phyloP scores from a whole-genome alignment of 345 rosid species.

The Pugionium dolabratum region DNA sequence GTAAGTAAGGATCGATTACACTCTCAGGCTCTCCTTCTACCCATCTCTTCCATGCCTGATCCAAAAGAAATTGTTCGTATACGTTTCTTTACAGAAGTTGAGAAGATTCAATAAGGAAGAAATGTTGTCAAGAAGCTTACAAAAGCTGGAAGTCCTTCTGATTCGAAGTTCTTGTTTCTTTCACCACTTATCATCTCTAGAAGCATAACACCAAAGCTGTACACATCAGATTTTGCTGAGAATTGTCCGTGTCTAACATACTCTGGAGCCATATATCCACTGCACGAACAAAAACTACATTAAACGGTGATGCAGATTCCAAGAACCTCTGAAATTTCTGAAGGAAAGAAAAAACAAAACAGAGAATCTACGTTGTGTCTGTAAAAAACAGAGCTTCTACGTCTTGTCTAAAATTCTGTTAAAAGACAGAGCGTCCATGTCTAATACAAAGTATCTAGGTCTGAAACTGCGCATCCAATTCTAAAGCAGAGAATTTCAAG shows the following conservation, averaged over 20 bases:
- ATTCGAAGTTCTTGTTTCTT: conserved; percentile 51
- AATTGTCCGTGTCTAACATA: conserved; percentile 48
- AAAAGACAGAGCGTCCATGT: background rate
- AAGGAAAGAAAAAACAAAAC: background rate
- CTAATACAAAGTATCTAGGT: background rate
- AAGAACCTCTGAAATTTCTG: background rate
- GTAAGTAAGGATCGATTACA: conserved; percentile 47
- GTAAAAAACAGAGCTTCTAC: background rate
- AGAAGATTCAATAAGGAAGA: background rate
- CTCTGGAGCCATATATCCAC: conserved; percentile 65
- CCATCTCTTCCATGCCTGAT: conserved; percentile 62
- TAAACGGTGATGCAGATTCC: background rate
- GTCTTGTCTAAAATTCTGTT: background rate
- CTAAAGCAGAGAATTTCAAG: background rate
- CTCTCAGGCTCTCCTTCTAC: conserved; percentile 43
- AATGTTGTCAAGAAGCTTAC: conserved; percentile 24
- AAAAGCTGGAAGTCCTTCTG: conserved; percentile 35
- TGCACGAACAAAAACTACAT: conserved; percentile 19
- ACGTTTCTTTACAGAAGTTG: background rate
- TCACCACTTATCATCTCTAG: conserved; percentile 52
- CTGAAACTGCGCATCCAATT: background rate
- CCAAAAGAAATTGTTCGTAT: background rate
- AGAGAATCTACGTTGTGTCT: background rate
- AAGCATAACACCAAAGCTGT: conserved; percentile 55
- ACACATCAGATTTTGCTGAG: conserved; percentile 54